These are phyloP conservation scores for Chloridella minuta DNA, from an alignment of 352 stramenopile species.

Conservation along the genomic window DNA sequence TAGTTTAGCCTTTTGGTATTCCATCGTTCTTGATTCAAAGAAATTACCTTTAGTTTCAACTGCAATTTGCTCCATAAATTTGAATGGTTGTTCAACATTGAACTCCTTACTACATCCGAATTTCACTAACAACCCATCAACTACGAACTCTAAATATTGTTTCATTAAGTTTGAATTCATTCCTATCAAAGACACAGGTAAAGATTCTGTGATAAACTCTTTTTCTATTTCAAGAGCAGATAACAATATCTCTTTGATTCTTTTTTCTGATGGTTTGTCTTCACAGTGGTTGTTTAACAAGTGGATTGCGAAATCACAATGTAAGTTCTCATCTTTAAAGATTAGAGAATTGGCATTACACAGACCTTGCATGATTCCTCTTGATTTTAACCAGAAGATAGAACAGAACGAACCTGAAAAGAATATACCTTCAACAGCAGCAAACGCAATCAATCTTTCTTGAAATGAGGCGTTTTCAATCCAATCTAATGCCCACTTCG, in stretches of 20 bases:
- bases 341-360: conserved; percentile 97
- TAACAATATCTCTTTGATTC: no score
- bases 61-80: conserved; percentile 99
- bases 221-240: no score
- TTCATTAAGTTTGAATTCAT: conserved; percentile 93
- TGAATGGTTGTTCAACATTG: conserved; percentile 70
- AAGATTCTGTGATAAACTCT: conserved; percentile 75
- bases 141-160: conserved; percentile 95
- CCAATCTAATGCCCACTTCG: conserved; percentile 74
- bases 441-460: conserved; percentile 79
- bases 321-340: conserved; percentile 78
- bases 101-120: conserved; percentile 65
- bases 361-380: conserved; percentile 83
- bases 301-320: conserved; percentile 98
- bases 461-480: conserved; percentile 72
- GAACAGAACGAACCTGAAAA: conserved; percentile 93
- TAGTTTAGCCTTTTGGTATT: conserved; percentile 96
- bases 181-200: conserved; percentile 89
- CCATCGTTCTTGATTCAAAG: conserved; percentile 82
- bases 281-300: no score
- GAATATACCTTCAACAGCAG: conserved; percentile 92
- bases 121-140: conserved; percentile 60
- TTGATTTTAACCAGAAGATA: conserved; percentile 99
- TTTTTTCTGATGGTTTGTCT: no score
- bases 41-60: no score